These are phyloP conservation scores for Acer saccharum DNA, from an alignment of 345 rosid species.

Conservation along the genomic window DNA sequence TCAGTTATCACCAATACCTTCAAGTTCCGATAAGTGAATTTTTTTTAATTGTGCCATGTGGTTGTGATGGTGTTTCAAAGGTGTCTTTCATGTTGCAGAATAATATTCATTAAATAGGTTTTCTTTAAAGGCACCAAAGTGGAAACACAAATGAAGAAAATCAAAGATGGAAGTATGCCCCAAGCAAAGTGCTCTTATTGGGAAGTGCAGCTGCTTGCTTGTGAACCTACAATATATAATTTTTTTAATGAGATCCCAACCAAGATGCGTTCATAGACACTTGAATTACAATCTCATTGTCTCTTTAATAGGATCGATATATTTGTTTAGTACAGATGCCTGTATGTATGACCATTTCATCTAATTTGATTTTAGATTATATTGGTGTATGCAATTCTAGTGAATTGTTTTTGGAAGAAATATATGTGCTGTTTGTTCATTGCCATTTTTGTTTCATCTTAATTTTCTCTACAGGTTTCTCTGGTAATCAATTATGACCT, in stretches of 20 bases:
- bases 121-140: no score
- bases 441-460: neutral
- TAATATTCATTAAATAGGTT: no score
- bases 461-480: constrained; percentile 62
- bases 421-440: neutral
- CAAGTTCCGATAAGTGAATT: no score
- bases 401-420: neutral
- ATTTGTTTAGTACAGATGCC: neutral
- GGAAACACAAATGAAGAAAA: no score
- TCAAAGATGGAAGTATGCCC: neutral
- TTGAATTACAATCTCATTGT: no score
- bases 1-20: no score
- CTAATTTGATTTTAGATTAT: neutral
- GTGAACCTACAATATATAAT: no score
- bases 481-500: constrained; percentile 95
- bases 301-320: neutral
- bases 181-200: neutral
- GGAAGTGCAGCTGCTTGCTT: neutral
- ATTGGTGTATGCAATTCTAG: neutral
- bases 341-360: neutral
- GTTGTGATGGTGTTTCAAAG: no score
- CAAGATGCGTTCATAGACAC: no score
- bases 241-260: no score
- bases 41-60: no score
- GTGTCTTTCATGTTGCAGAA: no score